phyloP scores from a whole-genome alignment of 108 stramenopile genomes.

The Asterionellopsis glacialis region DNA sequence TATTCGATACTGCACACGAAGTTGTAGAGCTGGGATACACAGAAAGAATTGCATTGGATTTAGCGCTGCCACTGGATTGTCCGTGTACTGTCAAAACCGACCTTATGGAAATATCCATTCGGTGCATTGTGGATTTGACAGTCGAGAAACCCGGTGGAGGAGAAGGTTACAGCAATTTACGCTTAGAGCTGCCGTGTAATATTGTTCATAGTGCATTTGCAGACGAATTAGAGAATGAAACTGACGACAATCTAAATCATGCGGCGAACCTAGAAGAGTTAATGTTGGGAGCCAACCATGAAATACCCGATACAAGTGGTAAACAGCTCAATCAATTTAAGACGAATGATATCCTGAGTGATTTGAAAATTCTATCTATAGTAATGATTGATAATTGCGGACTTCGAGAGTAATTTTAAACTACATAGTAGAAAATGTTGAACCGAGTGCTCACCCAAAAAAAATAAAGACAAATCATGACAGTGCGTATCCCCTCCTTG shows the following conservation, averaged over 20 bases:
- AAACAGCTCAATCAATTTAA: conserved; percentile 5
- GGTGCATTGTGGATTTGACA: conserved; percentile 39
- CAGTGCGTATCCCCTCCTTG: no score
- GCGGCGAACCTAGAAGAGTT: not conserved
- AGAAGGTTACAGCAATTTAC: conserved; percentile 29
- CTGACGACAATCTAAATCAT: conserved; percentile 3
- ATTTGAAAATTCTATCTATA: conserved; percentile 30
- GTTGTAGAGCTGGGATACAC: conserved; percentile 42
- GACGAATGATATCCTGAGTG: conserved; percentile 20
- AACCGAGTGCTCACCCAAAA: no score
- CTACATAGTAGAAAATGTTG: no score
- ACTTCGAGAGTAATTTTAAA: not conserved
- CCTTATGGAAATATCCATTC: conserved; percentile 29
- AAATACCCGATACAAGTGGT: not conserved
- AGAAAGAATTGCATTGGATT: conserved; percentile 26
- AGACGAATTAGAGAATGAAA: conserved; percentile 7
- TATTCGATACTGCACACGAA: conserved; percentile 50
- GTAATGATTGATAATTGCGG: conserved; percentile 20
- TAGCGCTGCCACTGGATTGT: conserved; percentile 29
- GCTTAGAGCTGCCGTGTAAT: conserved; percentile 35
- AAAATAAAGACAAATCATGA: no score
- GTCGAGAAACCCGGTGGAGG: conserved; percentile 9
- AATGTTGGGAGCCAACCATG: not conserved
- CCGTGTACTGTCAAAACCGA: conserved; percentile 40
- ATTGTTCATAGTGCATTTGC: conserved; percentile 15